Evolutionary conservation across 1,284 basidiomycete species (phyloP).

Genomic region (Apiotrichum porosum): DNA sequence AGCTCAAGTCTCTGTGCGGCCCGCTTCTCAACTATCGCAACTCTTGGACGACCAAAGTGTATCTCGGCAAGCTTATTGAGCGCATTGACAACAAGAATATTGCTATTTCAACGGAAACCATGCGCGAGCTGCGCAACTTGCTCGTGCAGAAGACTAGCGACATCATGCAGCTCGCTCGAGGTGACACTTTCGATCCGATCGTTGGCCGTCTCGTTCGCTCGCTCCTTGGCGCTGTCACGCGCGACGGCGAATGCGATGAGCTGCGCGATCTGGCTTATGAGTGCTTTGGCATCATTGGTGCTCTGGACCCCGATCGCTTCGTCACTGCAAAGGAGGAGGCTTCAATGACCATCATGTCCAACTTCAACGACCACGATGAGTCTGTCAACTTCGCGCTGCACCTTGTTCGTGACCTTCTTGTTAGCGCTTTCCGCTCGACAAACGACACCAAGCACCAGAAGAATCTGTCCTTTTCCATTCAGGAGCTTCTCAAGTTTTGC

Average conservation of each 20-base stretch:
- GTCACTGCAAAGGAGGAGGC: slow-evolving; percentile 51
- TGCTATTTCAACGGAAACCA: slow-evolving; percentile 69
- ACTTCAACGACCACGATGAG: slow-evolving; percentile 79
- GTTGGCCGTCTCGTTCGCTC: slow-evolving; percentile 67
- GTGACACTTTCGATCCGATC: slow-evolving; percentile 78
- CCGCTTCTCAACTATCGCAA: slow-evolving; percentile 55
- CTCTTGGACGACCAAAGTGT: slow-evolving; percentile 55
- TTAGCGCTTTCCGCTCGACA: slow-evolving; percentile 87
- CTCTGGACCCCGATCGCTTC: slow-evolving; percentile 91
- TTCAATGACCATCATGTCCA: slow-evolving; percentile 69
- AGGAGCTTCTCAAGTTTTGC: slow-evolving; percentile 85
- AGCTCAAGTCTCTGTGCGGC: slow-evolving; percentile 56
- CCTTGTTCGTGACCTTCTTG: slow-evolving; percentile 79
- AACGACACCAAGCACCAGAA: slow-evolving; percentile 90
- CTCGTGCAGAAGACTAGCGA: slow-evolving; percentile 56
- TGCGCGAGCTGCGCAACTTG: slow-evolving; percentile 70
- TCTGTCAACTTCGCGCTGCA: slow-evolving; percentile 76
- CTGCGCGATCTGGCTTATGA: slow-evolving; percentile 72
- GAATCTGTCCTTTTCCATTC: slow-evolving; percentile 85
- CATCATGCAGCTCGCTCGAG: slow-evolving; percentile 63
- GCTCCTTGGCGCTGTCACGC: slow-evolving; percentile 66
- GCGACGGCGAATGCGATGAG: slow-evolving; percentile 65
- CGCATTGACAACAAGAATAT: slow-evolving; percentile 76
- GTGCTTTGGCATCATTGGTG: slow-evolving; percentile 90
- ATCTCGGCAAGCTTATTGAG: slow-evolving; percentile 66